Evolutionary conservation across 805 yeast species (phyloP), one percentile per base, ranked within the genome.

Genomic region (Metschnikowia amazonensis): DNA sequence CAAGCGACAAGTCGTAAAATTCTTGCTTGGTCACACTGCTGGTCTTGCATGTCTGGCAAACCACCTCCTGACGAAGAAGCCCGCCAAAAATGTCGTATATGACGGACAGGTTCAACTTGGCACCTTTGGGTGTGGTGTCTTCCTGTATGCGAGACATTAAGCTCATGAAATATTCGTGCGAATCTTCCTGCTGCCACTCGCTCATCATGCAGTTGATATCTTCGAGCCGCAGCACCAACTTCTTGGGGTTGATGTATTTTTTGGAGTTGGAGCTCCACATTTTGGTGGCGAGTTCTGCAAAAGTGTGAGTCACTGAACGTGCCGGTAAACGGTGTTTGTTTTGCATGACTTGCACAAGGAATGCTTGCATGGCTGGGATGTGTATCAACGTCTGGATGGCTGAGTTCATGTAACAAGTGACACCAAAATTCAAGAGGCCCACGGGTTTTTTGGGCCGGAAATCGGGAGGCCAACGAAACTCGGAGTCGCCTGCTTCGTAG

Each of bases 111-210:
- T 85, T 86, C 58, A 90, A 70, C 60, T 90, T 90, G 38, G 71
- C 76, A n/a, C 96, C 97, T 60, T 79, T 84, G 30, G 98, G 98
- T 1, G 94, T 89, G 10, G 88, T 77, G 61, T 90, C 97, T 60
- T 90, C 97, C 66, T 90, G 98, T 43, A 90, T 67, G 43, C 97
- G 70, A 6, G 92, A 80, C 75, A 90, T 76, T 49, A 90, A 70
- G 10, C 96, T 87, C 97, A 90, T 90, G 63, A 85, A 88, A 67
- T 90, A 94, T 66, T 94, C 99, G 66, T 94, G 99, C 0, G 96
- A 86, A 66, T 94, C 99, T 65, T 94, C 98, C 64, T 94, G 99
- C 65, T 89, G 90, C 96, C 96, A 90, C 63, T 84, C 94, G 36
- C 89, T 82, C 96, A 90, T 89, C 96, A 88, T 87, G 62, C 96